phyloP scores from a whole-genome alignment of 1,139 yeast genomes.

The Taphrina pruni region DNA sequence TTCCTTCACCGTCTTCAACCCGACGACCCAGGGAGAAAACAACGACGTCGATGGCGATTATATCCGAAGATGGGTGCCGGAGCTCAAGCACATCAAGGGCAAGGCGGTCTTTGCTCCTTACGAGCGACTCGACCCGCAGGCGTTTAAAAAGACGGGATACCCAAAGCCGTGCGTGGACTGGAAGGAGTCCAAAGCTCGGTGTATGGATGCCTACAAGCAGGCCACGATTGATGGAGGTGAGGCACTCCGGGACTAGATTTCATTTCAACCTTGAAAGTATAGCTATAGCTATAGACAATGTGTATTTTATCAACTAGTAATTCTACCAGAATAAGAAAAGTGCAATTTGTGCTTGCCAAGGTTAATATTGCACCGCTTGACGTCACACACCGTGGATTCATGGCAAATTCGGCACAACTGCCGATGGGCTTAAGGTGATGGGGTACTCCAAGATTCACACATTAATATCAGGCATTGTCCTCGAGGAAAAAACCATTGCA shows the following conservation, averaged over 20 bases:
- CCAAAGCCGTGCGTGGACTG: slow-evolving; percentile 56
- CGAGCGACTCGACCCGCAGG: slow-evolving; percentile 46
- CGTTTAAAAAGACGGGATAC: slow-evolving; percentile 52
- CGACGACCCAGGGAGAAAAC: slow-evolving; percentile 59
- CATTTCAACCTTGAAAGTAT: neutral
- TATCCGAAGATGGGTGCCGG: slow-evolving; percentile 61
- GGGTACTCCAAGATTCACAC: too few relatives aligned
- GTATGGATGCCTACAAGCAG: slow-evolving; percentile 37
- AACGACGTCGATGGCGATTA: slow-evolving; percentile 59
- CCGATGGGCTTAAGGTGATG: neutral
- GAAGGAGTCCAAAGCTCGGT: slow-evolving; percentile 35
- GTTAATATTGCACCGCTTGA: neutral
- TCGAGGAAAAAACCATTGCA: neutral
- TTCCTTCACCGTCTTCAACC: slow-evolving; percentile 60
- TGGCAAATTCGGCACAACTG: slow-evolving; percentile 1
- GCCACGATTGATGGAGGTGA: slow-evolving; percentile 23
- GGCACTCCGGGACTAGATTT: neutral
- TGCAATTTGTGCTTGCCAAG: too few relatives aligned
- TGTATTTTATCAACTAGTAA: too few relatives aligned
- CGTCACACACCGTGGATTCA: neutral
- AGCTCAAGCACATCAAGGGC: slow-evolving; percentile 52
- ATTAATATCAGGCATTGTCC: neutral
- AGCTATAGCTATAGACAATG: too few relatives aligned
- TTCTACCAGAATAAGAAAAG: too few relatives aligned
- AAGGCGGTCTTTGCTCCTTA: slow-evolving; percentile 56